Evolutionary conservation across 2,329 filamentous ascomycete species (phyloP), one percentile per base, ranked within the genome.

Genomic region (Colletotrichum sojae): DNA sequence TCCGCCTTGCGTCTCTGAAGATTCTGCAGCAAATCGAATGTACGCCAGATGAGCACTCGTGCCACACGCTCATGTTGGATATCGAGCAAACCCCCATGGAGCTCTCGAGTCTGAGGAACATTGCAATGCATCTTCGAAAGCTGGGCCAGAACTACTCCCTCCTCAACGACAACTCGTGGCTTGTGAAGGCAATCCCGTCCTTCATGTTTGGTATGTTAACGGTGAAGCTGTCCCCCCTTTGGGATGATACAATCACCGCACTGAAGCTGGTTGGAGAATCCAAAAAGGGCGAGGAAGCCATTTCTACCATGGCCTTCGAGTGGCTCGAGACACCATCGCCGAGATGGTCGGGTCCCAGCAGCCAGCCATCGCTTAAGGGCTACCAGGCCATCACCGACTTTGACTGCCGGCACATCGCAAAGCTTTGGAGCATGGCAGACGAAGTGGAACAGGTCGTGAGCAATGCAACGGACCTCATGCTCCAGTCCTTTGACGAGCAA

Each of bases 131-230:
- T 71, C 87, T 98, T 62, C 92, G 95, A 54, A 94, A 94, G 75
- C 85, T 98, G 51, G 85, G 91, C 15, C 82, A 86, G 62, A 81
- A 81, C 36, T 97, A 96, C 76, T 81, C 86, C 6, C 83, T 87
- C 25, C 77, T 91, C 10, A 82, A 84, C 48, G 82, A 87, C 2
- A 85, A 88, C 45, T 88, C 88, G 1, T 93, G 91, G 89, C 82
- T 97, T 72, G 85, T 88, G 67, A 86, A 88, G 74, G 89, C 94
- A 6, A 87, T 98, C 36, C 93, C 95, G 0, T 86, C 89, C 0
- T 98, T 95, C 75, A 90, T 94, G 74, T 97, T 98, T 74, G 96
- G 96, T 56, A 88, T 98, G 80, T 86, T 98, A 69, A 96, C 95
- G 0, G 90, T 97, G 56, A 93, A 92, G 73, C 85, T 98, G 72